These are phyloP conservation scores for Rostrohypoxylon terebratum DNA, from an alignment of 495 filamentous ascomycete genomes.

Conservation along the genomic window DNA sequence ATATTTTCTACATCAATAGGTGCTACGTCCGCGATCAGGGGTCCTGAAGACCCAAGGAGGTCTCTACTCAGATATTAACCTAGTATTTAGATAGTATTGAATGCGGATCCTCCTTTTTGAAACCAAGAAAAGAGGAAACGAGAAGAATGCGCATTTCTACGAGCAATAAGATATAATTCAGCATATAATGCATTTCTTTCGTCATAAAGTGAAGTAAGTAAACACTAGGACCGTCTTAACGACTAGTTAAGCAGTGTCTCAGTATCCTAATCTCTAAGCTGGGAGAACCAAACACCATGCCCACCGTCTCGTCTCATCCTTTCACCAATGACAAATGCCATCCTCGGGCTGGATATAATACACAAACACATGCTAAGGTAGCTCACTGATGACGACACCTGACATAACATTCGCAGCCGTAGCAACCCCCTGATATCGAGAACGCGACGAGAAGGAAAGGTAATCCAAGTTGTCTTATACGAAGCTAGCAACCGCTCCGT, in stretches of 20 bases:
- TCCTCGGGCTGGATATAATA: conserved; percentile 38
- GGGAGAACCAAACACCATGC: conserved; percentile 7
- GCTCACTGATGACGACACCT: conserved; percentile 4
- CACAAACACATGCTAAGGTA: conserved; percentile 10
- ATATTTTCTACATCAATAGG: not conserved
- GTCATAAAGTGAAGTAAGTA: conserved; percentile 1
- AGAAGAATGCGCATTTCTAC: conserved; percentile 7
- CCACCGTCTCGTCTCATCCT: conserved; percentile 14
- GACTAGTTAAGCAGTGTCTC: conserved; percentile 11
- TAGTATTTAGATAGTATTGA: conserved; percentile 13
- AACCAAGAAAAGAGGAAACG: not conserved
- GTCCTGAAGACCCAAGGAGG: not conserved
- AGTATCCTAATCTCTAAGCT: conserved; percentile 22
- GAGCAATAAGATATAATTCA: not conserved
- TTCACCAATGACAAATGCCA: conserved; percentile 27
- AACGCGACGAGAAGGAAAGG: not conserved
- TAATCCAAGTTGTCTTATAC: conserved; percentile 26
- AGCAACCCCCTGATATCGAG: not conserved
- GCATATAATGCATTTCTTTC: not conserved
- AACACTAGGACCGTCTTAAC: conserved; percentile 12
- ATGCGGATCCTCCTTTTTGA: conserved; percentile 6
- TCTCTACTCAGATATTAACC: conserved; percentile 1
- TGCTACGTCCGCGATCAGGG: not conserved
- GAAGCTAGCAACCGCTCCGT: conserved; percentile 50
- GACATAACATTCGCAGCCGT: conserved; percentile 8